Conservation (phyloP, 345 rosid species). For the Raphanus raphanistrum region DNA sequence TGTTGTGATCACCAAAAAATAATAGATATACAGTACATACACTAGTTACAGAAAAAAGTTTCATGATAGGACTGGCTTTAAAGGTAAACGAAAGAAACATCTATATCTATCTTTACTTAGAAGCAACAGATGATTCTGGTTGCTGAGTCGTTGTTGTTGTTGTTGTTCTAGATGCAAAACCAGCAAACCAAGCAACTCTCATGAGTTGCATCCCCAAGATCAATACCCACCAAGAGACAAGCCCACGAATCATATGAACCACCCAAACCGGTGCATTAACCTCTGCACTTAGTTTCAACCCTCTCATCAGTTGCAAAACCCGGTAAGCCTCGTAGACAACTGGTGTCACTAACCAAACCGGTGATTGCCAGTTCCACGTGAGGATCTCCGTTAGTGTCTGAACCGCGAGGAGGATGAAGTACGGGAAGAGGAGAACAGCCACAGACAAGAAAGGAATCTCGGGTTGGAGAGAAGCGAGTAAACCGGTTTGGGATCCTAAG, state of each 20-base stretch:
- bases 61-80: too few species aligned
- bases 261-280: constrained; percentile 75
- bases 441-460: constrained; percentile 60
- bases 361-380: constrained; percentile 94
- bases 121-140: constrained; percentile 32
- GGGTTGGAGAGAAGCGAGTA: constrained; percentile 65
- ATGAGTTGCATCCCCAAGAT: constrained; percentile 87
- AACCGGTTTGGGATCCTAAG: constrained; percentile 61
- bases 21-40: not conserved
- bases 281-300: constrained; percentile 75
- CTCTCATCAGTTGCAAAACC: constrained; percentile 80
- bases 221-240: constrained; percentile 95
- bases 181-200: constrained; percentile 98
- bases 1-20: not conserved
- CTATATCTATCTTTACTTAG: constrained; percentile 35
- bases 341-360: constrained; percentile 90
- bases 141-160: not conserved
- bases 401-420: constrained; percentile 72
- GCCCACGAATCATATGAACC: constrained; percentile 71
- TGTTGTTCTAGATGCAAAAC: constrained; percentile 51
- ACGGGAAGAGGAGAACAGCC: constrained; percentile 74
- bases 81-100: too few species aligned
- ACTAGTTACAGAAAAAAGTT: not conserved
- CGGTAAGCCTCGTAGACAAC: constrained; percentile 86
- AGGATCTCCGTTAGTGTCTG: constrained; percentile 80